phyloP scores from a whole-genome alignment of 1,284 basidiomycete genomes.

The Naganishia liquefaciens region DNA sequence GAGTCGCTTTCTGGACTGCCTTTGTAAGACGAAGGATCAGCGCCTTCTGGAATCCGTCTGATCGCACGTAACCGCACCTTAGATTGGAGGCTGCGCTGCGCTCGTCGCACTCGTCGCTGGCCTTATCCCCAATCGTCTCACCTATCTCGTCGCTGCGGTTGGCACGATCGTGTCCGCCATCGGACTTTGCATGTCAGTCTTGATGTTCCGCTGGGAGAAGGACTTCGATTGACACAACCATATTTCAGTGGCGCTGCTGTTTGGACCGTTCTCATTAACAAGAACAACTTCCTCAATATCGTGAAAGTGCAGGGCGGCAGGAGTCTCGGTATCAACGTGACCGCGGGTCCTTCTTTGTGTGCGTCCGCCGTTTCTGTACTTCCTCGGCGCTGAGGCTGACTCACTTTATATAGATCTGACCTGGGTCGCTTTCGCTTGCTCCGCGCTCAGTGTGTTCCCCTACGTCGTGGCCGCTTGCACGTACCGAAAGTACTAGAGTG shows the following conservation, averaged over 20 bases:
- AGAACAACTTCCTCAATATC: conserved; percentile 44
- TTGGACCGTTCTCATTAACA: conserved; percentile 51
- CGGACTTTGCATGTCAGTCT: conserved; percentile 47
- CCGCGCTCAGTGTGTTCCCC: conserved; percentile 48
- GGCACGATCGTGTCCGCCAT: conserved; percentile 40
- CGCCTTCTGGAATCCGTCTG: not conserved
- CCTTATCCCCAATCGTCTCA: conserved; percentile 46
- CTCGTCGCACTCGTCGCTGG: conserved; percentile 48
- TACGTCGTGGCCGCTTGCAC: conserved; percentile 53
- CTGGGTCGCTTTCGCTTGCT: conserved; percentile 53
- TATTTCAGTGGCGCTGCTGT: conserved; percentile 49
- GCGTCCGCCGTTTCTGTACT: conserved; percentile 31
- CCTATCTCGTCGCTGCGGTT: conserved; percentile 50
- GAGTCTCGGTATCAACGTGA: conserved; percentile 45
- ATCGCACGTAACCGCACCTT: not conserved
- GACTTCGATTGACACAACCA: conserved; percentile 26
- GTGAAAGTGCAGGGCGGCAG: conserved; percentile 43
- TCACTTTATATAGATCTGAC: conserved; percentile 40
- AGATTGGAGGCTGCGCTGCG: conserved; percentile 47
- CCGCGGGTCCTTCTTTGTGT: conserved; percentile 48
- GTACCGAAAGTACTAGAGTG: conserved; percentile 40
- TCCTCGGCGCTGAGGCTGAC: not conserved
- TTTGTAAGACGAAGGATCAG: conserved; percentile 44
- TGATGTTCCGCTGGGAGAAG: not conserved
- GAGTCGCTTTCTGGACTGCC: conserved; percentile 46